Percentiles rank a stretch among this genome's conserved stretches.
phyloP scores from a whole-genome alignment of 2,329 filamentous ascomycete species.

The Madurella fahalii region DNA sequence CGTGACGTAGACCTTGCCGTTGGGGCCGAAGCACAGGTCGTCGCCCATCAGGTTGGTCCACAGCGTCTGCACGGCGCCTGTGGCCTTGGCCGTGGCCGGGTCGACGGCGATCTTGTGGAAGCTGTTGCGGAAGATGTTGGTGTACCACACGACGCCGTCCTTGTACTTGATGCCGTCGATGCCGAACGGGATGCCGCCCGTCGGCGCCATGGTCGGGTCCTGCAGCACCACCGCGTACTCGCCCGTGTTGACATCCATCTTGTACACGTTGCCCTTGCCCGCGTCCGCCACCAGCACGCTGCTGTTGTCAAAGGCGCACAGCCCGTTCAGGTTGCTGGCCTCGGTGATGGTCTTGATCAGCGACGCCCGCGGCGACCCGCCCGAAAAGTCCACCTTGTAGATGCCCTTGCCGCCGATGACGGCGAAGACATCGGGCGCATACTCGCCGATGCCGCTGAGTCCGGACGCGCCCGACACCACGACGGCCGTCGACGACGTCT shows the following conservation, averaged over 20 bases:
- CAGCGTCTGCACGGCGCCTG: conserved; percentile 27
- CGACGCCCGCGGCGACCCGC: conserved; percentile 20
- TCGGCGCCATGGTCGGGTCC: conserved; percentile 31
- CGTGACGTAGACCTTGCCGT: conserved; percentile 31
- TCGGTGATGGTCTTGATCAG: conserved; percentile 30
- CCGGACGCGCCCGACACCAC: conserved; percentile 27
- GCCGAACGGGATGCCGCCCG: conserved; percentile 31
- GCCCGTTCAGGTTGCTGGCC: conserved; percentile 32
- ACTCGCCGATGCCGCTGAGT: conserved; percentile 32
- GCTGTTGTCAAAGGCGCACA: conserved; percentile 30
- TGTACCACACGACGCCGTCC: conserved; percentile 32
- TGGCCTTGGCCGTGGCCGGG: conserved; percentile 26
- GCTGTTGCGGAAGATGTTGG: conserved; percentile 34
- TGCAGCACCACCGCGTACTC: conserved; percentile 25
- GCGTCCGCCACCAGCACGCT: conserved; percentile 32
- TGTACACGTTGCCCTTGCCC: conserved; percentile 29
- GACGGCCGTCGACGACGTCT: conserved; percentile 29
- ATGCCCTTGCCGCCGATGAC: conserved; percentile 32
- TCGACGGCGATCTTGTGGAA: conserved; percentile 33
- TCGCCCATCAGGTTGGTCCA: conserved; percentile 34
- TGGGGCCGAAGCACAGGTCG: conserved; percentile 32
- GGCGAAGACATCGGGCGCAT: conserved; percentile 29
- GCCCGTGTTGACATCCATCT: conserved; percentile 28
- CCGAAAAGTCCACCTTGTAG: conserved; percentile 32
- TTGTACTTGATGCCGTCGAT: conserved; percentile 33